A percentile compares a stretch with the other conserved stretches of the same genome.
Conservation (phyloP, 805 yeast species). For the Maudiozyma bulderi region DNA sequence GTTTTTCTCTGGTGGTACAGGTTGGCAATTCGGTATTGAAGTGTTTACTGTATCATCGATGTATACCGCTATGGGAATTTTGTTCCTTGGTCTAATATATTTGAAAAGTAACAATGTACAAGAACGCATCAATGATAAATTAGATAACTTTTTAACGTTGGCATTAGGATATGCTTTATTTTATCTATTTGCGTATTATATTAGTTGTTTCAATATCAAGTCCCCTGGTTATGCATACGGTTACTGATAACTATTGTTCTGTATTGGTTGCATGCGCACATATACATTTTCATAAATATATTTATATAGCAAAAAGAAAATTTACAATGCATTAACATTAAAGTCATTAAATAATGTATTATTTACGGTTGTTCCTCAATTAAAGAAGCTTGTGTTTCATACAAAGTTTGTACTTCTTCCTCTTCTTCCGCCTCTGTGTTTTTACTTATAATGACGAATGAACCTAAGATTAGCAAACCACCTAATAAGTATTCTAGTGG, state of each 20-base stretch:
- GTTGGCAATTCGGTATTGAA: slow-evolving; percentile 66
- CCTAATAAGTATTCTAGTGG: slow-evolving; percentile 63
- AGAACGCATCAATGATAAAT: slow-evolving; percentile 4
- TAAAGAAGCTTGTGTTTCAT: neutral
- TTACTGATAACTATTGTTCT: neutral
- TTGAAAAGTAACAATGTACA: slow-evolving; percentile 11
- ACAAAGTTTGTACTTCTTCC: neutral
- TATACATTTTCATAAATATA: neutral
- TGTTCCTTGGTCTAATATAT: slow-evolving; percentile 34
- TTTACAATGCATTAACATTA: too few species aligned
- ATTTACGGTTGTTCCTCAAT: neutral
- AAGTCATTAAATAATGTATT: too few species aligned
- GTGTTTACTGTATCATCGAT: slow-evolving; percentile 41
- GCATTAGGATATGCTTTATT: slow-evolving; percentile 10
- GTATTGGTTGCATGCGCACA: neutral
- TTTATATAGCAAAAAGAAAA: neutral
- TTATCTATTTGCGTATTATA: slow-evolving; percentile 18
- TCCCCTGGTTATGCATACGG: slow-evolving; percentile 22
- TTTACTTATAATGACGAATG: slow-evolving; percentile 75
- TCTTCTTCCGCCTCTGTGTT: slow-evolving; percentile 56
- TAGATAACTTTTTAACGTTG: slow-evolving; percentile 13
- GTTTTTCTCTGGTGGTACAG: slow-evolving; percentile 53
- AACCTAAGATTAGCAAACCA: slow-evolving; percentile 67
- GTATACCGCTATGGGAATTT: slow-evolving; percentile 39
- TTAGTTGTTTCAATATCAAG: slow-evolving; percentile 21